A percentile compares a stretch with the other conserved stretches of the same genome.
Evolutionary conservation across 192 early-diverging fungal species (phyloP).

Genomic region (Helicostylum pulchrum): DNA sequence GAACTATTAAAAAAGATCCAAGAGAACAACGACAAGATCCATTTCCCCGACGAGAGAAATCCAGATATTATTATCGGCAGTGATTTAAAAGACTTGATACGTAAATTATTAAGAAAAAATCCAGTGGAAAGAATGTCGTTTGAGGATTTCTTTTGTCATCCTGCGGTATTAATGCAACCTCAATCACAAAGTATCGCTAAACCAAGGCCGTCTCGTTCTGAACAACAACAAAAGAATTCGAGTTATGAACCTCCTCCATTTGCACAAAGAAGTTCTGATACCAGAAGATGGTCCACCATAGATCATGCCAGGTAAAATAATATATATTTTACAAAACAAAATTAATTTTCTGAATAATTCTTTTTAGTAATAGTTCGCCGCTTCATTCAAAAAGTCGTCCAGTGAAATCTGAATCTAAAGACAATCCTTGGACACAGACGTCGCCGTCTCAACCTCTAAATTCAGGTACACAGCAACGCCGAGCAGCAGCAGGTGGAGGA

Average conservation of each 20-base stretch:
- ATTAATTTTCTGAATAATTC: background rate
- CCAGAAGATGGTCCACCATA: background rate
- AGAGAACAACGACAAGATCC: slow-evolving; percentile 74
- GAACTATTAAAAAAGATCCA: slow-evolving; percentile 93
- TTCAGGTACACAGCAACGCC: slow-evolving; percentile 7
- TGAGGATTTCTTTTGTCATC: slow-evolving; percentile 91
- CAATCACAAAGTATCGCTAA: background rate
- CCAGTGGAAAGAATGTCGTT: slow-evolving; percentile 89
- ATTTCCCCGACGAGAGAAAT: slow-evolving; percentile 73
- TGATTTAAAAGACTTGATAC: slow-evolving; percentile 81
- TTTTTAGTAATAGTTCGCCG: slow-evolving; percentile 7
- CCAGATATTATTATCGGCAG: slow-evolving; percentile 33
- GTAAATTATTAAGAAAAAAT: slow-evolving; percentile 78
- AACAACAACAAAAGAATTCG: no score
- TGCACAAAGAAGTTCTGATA: slow-evolving; percentile 1
- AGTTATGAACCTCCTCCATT: slow-evolving; percentile 23
- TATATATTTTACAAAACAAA: background rate
- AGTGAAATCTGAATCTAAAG: slow-evolving; percentile 1
- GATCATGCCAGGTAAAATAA: slow-evolving; percentile 1
- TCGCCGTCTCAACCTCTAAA: slow-evolving; percentile 5
- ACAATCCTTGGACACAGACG: background rate
- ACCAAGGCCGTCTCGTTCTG: background rate
- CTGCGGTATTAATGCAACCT: slow-evolving; percentile 43
- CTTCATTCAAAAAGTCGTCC: slow-evolving; percentile 5
- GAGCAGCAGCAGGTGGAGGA: background rate